Base-by-base conservation (phyloP, 805 yeast genomes). In the Ogataea henricii region DNA sequence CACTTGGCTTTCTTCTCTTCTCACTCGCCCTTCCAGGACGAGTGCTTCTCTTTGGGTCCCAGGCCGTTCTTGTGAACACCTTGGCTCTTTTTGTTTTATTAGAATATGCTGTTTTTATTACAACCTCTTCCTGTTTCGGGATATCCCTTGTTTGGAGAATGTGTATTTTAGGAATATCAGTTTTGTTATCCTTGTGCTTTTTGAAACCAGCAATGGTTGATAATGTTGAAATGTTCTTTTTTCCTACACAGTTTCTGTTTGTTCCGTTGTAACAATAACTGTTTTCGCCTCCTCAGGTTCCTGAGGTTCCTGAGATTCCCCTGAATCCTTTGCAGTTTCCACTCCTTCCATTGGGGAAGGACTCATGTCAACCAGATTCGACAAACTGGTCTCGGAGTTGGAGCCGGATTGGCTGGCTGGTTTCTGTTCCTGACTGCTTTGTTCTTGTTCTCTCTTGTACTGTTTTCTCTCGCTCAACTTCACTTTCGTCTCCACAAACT, bases 11-110 rank as follows among this genome's bases (percentile, higher is more conserved):
- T 33, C 44, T 27, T 43, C 25, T 47, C 40, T 46, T 25, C 39
- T 39, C 42, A 39, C 32, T 26, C 37, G n/a, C 21, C 42, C 22
- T 1, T 26, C 12, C 9, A 36, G 14, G 42, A 25, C 17, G 42
- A 17, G 32, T 39, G 42, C 42, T 39, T 39, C 42, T 39, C 32
- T 39, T 27, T 39, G 42, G 42, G 42, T 27, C 27, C 42, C 14
- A 39, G 33, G 33, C 18, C 32, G 13, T 27, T 18, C 3, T 39
- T 17, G 21, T 34, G 35, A 32, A 6, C 13, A 27, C 32, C 42
- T 26, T 25, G 42, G 27, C 42, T 37, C 48, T 47, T 47, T 48
- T 48, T 48, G 52, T 48, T 48, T 45, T 48, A 48, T 45, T 48
- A 48, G 52, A 41, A 27, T 48, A 40, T 46, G 45, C 40, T 40